A percentile compares a stretch with the other conserved stretches of the same genome.
phyloP scores from a whole-genome alignment of 2,329 filamentous ascomycete genomes.

The Colletotrichum costaricense region DNA sequence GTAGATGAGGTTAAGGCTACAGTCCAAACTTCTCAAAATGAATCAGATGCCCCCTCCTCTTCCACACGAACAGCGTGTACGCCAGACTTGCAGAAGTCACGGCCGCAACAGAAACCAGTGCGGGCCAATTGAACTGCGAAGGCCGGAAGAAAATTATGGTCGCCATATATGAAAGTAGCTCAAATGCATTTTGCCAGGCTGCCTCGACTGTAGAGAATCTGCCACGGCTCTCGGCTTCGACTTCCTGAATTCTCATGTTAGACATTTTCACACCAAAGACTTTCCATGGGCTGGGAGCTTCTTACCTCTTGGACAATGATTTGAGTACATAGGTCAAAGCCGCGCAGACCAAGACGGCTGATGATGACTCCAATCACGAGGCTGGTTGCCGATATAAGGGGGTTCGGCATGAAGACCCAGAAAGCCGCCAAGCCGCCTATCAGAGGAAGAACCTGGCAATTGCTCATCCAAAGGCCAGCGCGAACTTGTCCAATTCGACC shows the following conservation, averaged over 20 bases:
- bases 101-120: constrained; percentile 67
- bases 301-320: constrained; percentile 69
- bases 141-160: constrained; percentile 75
- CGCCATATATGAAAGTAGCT: constrained; percentile 72
- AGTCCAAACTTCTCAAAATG: constrained; percentile 4
- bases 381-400: constrained; percentile 54
- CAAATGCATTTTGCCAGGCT: constrained; percentile 76
- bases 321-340: constrained; percentile 71
- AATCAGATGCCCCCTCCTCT: neutral
- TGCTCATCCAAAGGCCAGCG: constrained; percentile 73
- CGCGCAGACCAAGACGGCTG: constrained; percentile 71
- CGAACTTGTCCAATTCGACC: constrained; percentile 61
- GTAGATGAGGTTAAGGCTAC: neutral
- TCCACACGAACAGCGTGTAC: constrained; percentile 65
- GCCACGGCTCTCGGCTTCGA: constrained; percentile 68
- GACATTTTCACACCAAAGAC: neutral
- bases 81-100: constrained; percentile 59
- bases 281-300: neutral
- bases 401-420: constrained; percentile 35
- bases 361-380: constrained; percentile 63
- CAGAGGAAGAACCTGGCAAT: constrained; percentile 68
- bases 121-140: constrained; percentile 73
- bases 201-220: constrained; percentile 77
- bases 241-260: constrained; percentile 52
- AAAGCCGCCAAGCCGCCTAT: constrained; percentile 46